phyloP scores from a whole-genome alignment of 1,284 basidiomycete species.

The Boletus mariae region DNA sequence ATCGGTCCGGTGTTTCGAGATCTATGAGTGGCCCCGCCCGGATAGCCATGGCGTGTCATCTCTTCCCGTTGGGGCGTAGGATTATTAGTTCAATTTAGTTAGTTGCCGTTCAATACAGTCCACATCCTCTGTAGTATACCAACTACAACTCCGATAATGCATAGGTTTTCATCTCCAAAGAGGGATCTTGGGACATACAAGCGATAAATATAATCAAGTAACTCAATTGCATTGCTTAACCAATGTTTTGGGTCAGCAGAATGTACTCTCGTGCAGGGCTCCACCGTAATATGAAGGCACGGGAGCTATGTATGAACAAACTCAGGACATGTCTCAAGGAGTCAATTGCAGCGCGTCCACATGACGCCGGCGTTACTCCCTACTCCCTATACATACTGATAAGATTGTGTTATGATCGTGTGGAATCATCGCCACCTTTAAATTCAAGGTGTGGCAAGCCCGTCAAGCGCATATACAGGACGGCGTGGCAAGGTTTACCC shows the following conservation, averaged over 20 bases:
- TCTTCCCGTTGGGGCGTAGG: neutral
- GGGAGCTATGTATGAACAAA: neutral
- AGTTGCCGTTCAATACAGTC: neutral
- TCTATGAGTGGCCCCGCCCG: neutral
- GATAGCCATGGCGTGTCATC: neutral
- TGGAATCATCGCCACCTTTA: neutral
- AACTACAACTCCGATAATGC: neutral
- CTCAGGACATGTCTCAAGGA: neutral
- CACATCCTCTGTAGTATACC: neutral
- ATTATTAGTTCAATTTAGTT: neutral
- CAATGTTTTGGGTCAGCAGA: neutral
- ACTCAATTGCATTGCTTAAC: neutral
- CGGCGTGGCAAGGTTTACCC: neutral
- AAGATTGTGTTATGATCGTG: neutral
- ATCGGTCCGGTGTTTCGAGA: neutral
- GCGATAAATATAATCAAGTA: neutral
- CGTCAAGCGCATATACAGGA: neutral
- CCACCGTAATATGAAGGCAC: neutral
- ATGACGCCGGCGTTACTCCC: neutral
- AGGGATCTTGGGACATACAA: neutral
- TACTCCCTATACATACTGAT: neutral
- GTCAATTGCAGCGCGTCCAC: neutral
- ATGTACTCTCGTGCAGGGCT: neutral
- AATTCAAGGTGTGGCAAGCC: conserved; percentile 1
- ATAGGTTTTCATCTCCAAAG: neutral